Base-by-base conservation (phyloP, 192 early-diverging fungal species). In the Backusella sp. region DNA sequence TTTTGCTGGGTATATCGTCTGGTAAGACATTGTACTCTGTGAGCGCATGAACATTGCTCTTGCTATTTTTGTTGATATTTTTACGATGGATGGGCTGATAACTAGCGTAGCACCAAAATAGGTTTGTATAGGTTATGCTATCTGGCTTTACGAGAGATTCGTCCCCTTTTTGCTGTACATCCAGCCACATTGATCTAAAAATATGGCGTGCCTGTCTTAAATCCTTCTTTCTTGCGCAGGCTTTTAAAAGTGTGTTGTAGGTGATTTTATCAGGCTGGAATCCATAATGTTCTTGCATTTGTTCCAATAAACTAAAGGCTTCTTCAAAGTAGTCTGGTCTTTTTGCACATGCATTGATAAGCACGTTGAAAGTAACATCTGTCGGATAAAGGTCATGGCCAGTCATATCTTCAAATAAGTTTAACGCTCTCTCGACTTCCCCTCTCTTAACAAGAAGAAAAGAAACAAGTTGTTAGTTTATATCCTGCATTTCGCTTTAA, bases 391-490 rank as follows among this genome's bases (percentile, higher is more conserved):
- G 82, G 8, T 84, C 80, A 36, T 82, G 78, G 11, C 88, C 87
- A 21, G 91, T 81, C 93, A 98, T 97, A 75, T 98, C 94, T 72
- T 90, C 88, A 85, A 96, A 97, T 62, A 99, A 83, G 74, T 96
- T 94, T 68, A 99, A 87, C 7, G 97, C 97, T 44, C 86, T 84
- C 76, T 99, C 97, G n/a, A 93, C 92, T 68, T 97, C 90, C 46
- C 88, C 87, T 90, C 78, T 78, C 62, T 69, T 49, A 3, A 32
- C 23, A 44, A n/a, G 71, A 52, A 26, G 37, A 65, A 32, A 32
- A 32, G 1, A n/a, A 53, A 26, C 11, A 71, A 34, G 14, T 36
- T n/a, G 14, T 36, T n/a, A 41, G 23, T 34, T 12, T 67, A 15
- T 21, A 26, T 11, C 65, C 26, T 42, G 12, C 15, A 53, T 39